Conservation (phyloP, 345 rosid genomes). For the Rhodamnia argentea region DNA sequence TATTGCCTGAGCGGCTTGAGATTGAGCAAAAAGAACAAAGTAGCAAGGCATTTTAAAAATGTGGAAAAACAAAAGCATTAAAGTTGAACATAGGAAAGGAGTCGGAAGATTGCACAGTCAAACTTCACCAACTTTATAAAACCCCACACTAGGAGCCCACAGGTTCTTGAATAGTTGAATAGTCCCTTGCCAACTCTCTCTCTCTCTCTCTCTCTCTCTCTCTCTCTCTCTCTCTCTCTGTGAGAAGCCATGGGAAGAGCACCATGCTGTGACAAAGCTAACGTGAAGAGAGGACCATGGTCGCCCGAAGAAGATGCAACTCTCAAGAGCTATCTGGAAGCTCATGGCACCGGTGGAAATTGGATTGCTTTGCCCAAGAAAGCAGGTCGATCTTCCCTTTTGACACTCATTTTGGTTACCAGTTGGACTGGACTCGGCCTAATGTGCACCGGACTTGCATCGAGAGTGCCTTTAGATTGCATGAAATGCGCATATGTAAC, state of each 20-base stretch:
- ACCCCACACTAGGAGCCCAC: not conserved
- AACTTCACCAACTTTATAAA: not conserved
- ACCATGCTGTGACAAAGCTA: slow-evolving; percentile 1
- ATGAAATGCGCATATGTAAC: not conserved
- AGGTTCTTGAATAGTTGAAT: not conserved
- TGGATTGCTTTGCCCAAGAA: slow-evolving; percentile 1
- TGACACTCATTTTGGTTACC: not conserved
- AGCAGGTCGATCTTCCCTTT: not conserved
- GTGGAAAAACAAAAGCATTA: not conserved
- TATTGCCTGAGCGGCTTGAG: not conserved
- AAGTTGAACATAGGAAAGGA: not conserved
- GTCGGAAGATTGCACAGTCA: not conserved
- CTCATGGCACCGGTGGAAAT: not conserved
- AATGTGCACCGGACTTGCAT: not conserved
- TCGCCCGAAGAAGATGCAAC: not conserved
- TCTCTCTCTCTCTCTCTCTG: not conserved
- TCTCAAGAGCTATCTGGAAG: not conserved
- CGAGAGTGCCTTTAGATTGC: not conserved
- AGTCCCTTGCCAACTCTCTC: not conserved
- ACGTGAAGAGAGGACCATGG: not conserved
- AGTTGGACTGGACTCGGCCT: not conserved
- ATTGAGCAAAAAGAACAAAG: not conserved
- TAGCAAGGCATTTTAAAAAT: not conserved
- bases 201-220: not conserved
- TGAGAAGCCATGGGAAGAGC: not conserved